phyloP scores from a whole-genome alignment of 805 yeast species.

The Candida methanosorbosa region DNA sequence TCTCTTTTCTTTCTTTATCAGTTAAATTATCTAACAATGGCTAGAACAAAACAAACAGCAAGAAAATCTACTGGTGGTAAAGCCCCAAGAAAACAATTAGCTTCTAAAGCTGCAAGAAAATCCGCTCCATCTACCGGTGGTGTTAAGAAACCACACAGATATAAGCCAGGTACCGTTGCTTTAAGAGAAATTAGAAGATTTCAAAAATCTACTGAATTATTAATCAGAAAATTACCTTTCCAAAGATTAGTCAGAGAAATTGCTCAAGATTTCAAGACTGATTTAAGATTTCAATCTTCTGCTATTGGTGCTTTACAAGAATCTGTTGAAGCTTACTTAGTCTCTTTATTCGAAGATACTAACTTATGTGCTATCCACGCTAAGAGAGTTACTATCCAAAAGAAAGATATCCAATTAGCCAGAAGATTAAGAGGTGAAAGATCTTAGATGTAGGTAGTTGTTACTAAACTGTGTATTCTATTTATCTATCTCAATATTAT shows the following conservation, averaged over 20 bases:
- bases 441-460: constrained; percentile 38
- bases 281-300: constrained; percentile 92
- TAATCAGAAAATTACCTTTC: constrained; percentile 95
- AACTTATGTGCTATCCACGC: constrained; percentile 98
- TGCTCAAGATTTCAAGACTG: constrained; percentile 89
- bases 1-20: no score
- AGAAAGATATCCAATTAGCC: constrained; percentile 96
- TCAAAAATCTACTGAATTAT: constrained; percentile 91
- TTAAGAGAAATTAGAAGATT: constrained; percentile 95
- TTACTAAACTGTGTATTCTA: constrained; percentile 1
- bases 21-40: no score
- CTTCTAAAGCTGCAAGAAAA: constrained; percentile 89
- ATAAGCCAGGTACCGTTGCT: constrained; percentile 96
- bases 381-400: constrained; percentile 97
- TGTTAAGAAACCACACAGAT: constrained; percentile 93
- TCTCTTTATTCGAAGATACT: constrained; percentile 93
- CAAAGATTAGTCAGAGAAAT: constrained; percentile 95
- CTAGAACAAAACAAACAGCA: constrained; percentile 91
- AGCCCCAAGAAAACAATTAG: constrained; percentile 91
- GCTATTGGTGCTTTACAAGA: constrained; percentile 98
- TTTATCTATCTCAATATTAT: neutral
- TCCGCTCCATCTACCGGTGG: constrained; percentile 90
- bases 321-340: constrained; percentile 97
- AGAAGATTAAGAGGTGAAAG: constrained; percentile 97
- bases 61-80: constrained; percentile 95